phyloP scores from a whole-genome alignment of 441 rosid genomes.

The Adansonia madagascariensis region DNA sequence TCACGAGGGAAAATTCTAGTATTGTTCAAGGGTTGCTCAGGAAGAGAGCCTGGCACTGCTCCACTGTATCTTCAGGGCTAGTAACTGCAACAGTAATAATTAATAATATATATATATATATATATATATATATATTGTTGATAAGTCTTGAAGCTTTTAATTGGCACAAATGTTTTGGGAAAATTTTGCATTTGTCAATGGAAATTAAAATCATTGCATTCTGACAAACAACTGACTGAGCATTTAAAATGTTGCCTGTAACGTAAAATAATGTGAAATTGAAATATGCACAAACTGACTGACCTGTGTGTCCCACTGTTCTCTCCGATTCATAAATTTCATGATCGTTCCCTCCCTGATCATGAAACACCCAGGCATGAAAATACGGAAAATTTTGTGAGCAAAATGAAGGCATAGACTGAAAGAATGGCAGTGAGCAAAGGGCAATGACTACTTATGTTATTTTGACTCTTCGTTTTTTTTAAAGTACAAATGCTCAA shows the following conservation, averaged over 20 bases:
- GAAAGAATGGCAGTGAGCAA: constrained; percentile 2
- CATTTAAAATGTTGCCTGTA: background rate
- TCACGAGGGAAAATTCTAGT: background rate
- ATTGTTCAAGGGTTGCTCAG: constrained; percentile 37
- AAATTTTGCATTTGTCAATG: background rate
- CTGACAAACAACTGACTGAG: background rate
- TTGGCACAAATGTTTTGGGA: background rate
- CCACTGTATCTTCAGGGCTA: constrained; percentile 82
- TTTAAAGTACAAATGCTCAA: too few relatives aligned
- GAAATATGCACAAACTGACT: constrained; percentile 28
- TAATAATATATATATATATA: too few relatives aligned
- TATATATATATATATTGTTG: too few relatives aligned
- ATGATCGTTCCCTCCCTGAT: constrained; percentile 95
- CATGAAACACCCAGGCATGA: constrained; percentile 28
- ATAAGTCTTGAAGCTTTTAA: constrained; percentile 3
- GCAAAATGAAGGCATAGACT: background rate
- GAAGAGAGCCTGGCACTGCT: constrained; percentile 73
- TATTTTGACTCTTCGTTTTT: too few relatives aligned
- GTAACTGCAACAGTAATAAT: constrained; percentile 57
- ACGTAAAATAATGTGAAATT: background rate
- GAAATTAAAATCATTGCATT: background rate
- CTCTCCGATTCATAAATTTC: constrained; percentile 86
- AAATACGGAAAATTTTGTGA: constrained; percentile 1
- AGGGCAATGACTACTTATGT: background rate
- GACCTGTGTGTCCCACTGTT: constrained; percentile 93